Evolutionary conservation across 352 stramenopile genomes (phyloP), one percentile per base, ranked within the genome.

Genomic region (Aphanomyces invadans): DNA sequence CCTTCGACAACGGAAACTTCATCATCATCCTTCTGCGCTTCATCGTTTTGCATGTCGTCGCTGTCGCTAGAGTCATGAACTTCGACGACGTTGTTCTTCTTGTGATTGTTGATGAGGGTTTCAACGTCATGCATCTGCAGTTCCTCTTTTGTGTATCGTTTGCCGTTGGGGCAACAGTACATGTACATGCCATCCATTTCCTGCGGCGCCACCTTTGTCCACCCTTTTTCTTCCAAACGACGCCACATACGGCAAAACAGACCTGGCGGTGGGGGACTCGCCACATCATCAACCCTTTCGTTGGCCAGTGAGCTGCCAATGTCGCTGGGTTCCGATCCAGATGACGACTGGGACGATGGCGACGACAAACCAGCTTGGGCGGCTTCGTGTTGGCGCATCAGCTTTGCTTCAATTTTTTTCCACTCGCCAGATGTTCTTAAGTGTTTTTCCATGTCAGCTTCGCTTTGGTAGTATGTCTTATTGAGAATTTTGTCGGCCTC

Each of bases 371-470:
- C 25, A 33, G 21, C 12, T n/a, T 39, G 29, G 7, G 49, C 49
- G 17, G 21, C 21, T 39, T 32, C 29, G 49, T 57, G 23, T 26
- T 17, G 17, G 12, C 19, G 25, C 4, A 39, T 12, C 5, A 67
- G 42, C 21, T 25, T 38, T 17, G n/a, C 28, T 23, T 15, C 31
- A 33, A 67, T 59, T 21, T 51, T 29, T 0, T 19, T 26, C 60
- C 60, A 67, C 29, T 67, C 60, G 32, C 60, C 60, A 19, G 46
- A 59, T 4, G 4, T 11, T 25, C 57, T 67, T 12, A 67, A 26
- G 33, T 49, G 33, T 5, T 17, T 10, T 36, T 57, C 38, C 5
- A 67, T 21, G 21, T 67, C 60, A 26, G 23, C 45, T 44, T 67
- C 60, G n/a, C 23, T 51, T n/a, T 31, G 31, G 21, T 57, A 67